Evolutionary conservation across 331 rosid species (phyloP), one percentile per base, ranked within the genome.

Genomic region (Quercus tomentella): DNA sequence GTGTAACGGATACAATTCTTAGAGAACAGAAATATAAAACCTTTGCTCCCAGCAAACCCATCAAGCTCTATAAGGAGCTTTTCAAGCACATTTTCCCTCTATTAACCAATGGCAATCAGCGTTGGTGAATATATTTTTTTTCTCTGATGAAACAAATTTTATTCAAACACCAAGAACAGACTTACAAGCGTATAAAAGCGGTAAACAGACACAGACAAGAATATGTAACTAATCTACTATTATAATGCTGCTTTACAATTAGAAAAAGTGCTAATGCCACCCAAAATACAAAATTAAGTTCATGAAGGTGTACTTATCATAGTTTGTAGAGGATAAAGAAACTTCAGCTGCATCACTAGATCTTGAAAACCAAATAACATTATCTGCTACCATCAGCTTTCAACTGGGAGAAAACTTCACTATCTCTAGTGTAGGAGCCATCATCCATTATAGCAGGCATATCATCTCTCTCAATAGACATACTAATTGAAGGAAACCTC

Each of bases 401-500:
- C 78, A 84, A 56, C 70, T 80, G 80, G 10, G 91, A 88, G 86
- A 88, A 86, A 79, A 88, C 85, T 0, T 58, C 68, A 74, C 80
- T 79, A 0, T 2, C 82, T 26, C 72, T 86, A 71, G 12, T 70
- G n/a, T 65, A 63, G 1, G 87, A 71, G 30, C 70, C 82, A 81
- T 84, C 80, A 33, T 21, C 56, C 56, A 7, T 82, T 22, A 73
- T 33, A 25, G 79, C 73, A 5, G 89, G 49, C 74, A 74, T 35
- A 56, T 79, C 88, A 23, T 88, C 92, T 5, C 22, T 52, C 51
- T 83, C 84, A 3, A 75, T 57, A 5, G 83, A 75, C 6, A 89
- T 62, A 30, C 87, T 71, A 3, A 83, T 65, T 0, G 94, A 83
- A 77, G 89, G 87, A 72, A 86, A 86, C 55, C 83, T 87, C 56